Conservation (phyloP, 257 asterid genomes). For the Hygrophila difformis region DNA sequence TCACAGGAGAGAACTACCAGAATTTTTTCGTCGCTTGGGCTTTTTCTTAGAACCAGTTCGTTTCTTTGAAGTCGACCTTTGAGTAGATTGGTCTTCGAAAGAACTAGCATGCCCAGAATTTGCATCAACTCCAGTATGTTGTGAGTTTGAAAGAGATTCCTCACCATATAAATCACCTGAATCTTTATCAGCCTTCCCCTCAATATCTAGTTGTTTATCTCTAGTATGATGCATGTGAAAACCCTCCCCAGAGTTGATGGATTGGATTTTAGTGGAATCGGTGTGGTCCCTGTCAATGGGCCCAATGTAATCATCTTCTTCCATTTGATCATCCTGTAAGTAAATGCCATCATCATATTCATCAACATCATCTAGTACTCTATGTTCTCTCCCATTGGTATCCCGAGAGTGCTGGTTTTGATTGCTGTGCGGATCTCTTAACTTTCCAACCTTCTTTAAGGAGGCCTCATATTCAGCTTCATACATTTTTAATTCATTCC, state of each 20-base stretch:
- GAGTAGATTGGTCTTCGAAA: conserved; percentile 31
- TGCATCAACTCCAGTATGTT: conserved; percentile 24
- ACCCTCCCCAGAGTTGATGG: conserved; percentile 23
- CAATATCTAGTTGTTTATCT: conserved; percentile 19
- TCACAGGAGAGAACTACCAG: conserved; percentile 35
- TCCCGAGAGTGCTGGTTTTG: conserved; percentile 27
- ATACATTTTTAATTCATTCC: conserved; percentile 67
- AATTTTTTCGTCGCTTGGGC: conserved; percentile 52
- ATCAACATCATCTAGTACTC: conserved; percentile 47
- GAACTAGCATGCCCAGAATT: conserved; percentile 30
- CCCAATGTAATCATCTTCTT: conserved; percentile 51
- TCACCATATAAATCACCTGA: conserved; percentile 29
- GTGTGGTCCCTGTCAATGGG: conserved; percentile 40
- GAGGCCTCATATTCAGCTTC: conserved; percentile 88
- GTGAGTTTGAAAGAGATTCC: conserved; percentile 33
- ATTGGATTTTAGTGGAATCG: conserved; percentile 25
- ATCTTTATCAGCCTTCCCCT: conserved; percentile 38
- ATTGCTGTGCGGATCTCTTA: conserved; percentile 28
- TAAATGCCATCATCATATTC: conserved; percentile 92
- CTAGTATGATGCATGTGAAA: conserved; percentile 28
- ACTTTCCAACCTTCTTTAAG: conserved; percentile 34
- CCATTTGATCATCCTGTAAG: conserved; percentile 58
- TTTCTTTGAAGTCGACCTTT: conserved; percentile 41
- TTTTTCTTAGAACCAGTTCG: conserved; percentile 58
- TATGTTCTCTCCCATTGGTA: conserved; percentile 29